phyloP scores from a whole-genome alignment of 805 yeast species.

The Candida peoriensis region DNA sequence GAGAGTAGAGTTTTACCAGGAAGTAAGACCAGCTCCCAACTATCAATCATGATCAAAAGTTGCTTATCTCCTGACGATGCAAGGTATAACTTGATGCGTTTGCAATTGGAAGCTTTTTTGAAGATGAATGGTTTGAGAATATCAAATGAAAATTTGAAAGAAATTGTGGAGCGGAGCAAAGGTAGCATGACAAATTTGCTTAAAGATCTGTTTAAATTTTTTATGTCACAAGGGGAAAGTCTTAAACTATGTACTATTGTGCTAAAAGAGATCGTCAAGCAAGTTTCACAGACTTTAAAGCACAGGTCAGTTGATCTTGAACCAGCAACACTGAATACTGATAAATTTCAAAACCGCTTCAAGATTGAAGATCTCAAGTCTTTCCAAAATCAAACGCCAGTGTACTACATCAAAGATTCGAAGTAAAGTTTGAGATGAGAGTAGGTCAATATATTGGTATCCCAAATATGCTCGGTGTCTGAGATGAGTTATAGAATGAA shows the following conservation, averaged over 20 bases:
- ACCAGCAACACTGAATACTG: neutral
- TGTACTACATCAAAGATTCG: neutral
- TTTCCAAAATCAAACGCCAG: conserved; percentile 4
- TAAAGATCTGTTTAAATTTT: conserved; percentile 39
- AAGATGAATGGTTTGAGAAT: conserved; percentile 45
- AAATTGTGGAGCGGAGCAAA: conserved; percentile 33
- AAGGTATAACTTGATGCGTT: conserved; percentile 28
- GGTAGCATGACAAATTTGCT: conserved; percentile 33
- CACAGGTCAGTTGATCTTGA: too few relatives aligned
- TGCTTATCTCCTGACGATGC: conserved; percentile 32
- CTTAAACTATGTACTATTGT: conserved; percentile 30
- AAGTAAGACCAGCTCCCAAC: conserved; percentile 30
- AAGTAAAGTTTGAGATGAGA: too few relatives aligned
- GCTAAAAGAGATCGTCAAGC: conserved; percentile 30
- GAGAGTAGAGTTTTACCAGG: conserved; percentile 28
- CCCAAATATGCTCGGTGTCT: too few relatives aligned
- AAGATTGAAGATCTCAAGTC: conserved; percentile 3
- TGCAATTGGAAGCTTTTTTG: conserved; percentile 40
- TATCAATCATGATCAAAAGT: conserved; percentile 38
- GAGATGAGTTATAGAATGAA: too few relatives aligned
- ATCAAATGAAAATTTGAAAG: conserved; percentile 32
- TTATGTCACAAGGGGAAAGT: conserved; percentile 37
- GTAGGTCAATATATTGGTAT: neutral
- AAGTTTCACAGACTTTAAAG: conserved; percentile 13
- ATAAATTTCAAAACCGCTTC: conserved; percentile 1